A percentile compares a stretch with the other conserved stretches of the same genome.
Conservation (phyloP, 805 yeast genomes). For the Ogataea methanolica region DNA sequence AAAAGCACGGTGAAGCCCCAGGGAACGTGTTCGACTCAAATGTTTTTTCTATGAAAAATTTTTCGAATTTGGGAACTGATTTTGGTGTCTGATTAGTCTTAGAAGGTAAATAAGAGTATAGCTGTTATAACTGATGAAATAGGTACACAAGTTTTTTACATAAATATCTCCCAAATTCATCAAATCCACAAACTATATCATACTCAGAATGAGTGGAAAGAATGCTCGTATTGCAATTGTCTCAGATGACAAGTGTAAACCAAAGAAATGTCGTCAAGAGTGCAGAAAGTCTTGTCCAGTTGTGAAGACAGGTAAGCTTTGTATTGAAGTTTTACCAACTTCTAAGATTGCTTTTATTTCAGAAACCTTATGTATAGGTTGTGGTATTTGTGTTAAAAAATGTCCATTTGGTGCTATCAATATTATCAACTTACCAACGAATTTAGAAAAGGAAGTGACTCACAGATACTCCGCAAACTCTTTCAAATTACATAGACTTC, state of each 20-base stretch:
- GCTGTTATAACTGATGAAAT: too few relatives aligned
- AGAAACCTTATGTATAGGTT: conserved; percentile 93
- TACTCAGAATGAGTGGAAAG: conserved; percentile 29
- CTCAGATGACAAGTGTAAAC: conserved; percentile 91
- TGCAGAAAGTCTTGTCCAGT: conserved; percentile 97
- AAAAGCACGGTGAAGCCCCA: too few relatives aligned
- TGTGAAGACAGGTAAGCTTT: conserved; percentile 93
- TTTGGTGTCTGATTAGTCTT: too few relatives aligned
- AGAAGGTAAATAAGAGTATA: too few relatives aligned
- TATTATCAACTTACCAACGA: conserved; percentile 94
- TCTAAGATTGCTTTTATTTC: conserved; percentile 92
- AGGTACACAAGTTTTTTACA: too few relatives aligned
- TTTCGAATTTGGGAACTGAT: too few relatives aligned
- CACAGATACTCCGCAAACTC: conserved; percentile 98
- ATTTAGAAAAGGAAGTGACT: conserved; percentile 86
- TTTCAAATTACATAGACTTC: conserved; percentile 93
- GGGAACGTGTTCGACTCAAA: too few relatives aligned
- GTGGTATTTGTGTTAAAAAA: conserved; percentile 99
- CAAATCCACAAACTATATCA: neutral
- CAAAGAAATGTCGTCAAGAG: conserved; percentile 97
- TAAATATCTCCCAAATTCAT: neutral
- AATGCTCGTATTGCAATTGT: conserved; percentile 92
- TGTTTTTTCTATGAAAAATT: too few relatives aligned
- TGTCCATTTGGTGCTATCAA: conserved; percentile 98
- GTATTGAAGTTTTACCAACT: conserved; percentile 92